phyloP scores from a whole-genome alignment of 352 stramenopile species.

The Globisporangium lucens region DNA sequence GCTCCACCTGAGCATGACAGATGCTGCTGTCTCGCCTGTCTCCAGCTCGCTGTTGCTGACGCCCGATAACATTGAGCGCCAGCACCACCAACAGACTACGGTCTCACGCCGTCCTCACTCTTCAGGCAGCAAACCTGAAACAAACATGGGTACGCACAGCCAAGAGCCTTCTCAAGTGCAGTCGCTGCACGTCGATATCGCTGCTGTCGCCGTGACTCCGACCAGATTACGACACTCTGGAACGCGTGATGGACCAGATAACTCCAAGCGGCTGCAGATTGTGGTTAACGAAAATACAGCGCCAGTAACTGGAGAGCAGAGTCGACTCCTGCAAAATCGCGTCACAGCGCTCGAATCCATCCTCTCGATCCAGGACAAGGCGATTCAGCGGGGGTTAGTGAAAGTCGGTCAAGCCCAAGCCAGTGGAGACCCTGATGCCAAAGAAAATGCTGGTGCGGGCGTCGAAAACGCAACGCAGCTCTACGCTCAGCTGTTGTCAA shows the following conservation, averaged over 20 bases:
- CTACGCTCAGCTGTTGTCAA: conserved; percentile 34
- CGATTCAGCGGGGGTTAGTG: conserved; percentile 33
- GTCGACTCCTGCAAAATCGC: conserved; percentile 37
- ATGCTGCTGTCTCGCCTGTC: conserved; percentile 13
- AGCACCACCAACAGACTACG: not conserved
- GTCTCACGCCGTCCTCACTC: not conserved
- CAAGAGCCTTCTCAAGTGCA: not conserved
- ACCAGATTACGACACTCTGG: not conserved
- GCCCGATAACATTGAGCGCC: conserved; percentile 6
- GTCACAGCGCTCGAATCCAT: conserved; percentile 55
- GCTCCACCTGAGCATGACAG: not conserved
- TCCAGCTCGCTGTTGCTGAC: conserved; percentile 14
- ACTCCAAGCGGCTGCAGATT: conserved; percentile 2
- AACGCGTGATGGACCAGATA: not conserved
- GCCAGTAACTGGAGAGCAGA: conserved; percentile 2
- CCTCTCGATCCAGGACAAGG: conserved; percentile 55
- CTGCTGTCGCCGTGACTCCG: conserved; percentile 6
- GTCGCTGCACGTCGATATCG: conserved; percentile 9
- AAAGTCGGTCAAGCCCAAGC: conserved; percentile 20
- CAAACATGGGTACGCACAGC: too few species aligned
- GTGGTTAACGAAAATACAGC: not conserved
- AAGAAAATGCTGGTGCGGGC: not conserved
- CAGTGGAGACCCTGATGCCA: conserved; percentile 11
- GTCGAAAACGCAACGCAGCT: conserved; percentile 21
- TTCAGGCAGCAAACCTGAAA: not conserved